Conservation (phyloP, 202 grass and related monocot species). For the Cymbopogon flexuosus region DNA sequence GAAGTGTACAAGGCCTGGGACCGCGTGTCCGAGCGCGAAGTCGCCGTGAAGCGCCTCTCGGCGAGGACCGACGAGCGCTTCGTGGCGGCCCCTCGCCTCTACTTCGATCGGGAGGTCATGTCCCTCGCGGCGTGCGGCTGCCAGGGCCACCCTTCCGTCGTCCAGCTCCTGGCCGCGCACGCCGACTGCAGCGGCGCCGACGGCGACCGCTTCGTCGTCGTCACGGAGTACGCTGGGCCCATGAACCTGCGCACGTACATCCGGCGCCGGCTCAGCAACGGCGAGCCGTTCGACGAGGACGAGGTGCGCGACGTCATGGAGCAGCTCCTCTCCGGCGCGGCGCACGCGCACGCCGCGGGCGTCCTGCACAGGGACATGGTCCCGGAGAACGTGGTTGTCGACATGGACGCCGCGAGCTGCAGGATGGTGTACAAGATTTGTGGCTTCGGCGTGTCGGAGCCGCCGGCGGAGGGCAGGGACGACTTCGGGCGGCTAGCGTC, state of each 20-base stretch:
- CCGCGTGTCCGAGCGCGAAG: background rate
- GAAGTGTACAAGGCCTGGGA: background rate
- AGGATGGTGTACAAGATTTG: background rate
- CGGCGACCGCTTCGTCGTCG: background rate
- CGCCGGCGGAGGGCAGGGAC: no score
- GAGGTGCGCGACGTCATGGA: constrained; percentile 17
- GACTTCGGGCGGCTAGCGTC: background rate
- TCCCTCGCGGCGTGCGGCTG: constrained; percentile 2
- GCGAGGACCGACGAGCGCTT: no score
- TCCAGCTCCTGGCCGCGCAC: background rate
- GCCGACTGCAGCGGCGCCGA: background rate
- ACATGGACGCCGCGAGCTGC: background rate
- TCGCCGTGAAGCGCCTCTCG: background rate
- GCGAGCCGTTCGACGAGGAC: background rate
- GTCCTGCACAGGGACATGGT: constrained; percentile 24
- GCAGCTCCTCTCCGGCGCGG: background rate
- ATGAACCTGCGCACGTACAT: background rate
- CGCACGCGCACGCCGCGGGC: background rate
- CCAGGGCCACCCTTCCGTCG: constrained; percentile 14
- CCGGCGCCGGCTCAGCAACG: background rate
- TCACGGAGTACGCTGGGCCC: constrained; percentile 1
- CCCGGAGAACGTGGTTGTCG: constrained; percentile 27
- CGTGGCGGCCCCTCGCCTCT: background rate
- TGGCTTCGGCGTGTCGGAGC: constrained; percentile 7
- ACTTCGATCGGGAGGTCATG: constrained; percentile 5